These are phyloP conservation scores for Acanthamoeba healyi DNA, from an alignment of 208 protist genomes.

Conservation along the genomic window DNA sequence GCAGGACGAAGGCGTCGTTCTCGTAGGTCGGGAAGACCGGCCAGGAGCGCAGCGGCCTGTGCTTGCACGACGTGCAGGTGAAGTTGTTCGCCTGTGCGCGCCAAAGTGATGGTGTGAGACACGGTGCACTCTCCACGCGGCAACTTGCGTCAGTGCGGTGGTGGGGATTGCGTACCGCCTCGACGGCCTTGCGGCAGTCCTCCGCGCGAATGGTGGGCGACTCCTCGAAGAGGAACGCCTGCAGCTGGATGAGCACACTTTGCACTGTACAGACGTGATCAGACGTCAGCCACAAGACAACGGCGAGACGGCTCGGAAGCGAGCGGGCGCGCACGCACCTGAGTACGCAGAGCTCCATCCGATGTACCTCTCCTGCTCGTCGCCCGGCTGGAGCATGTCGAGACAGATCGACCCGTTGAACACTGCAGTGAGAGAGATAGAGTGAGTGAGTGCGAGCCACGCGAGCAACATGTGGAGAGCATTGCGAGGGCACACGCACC, in stretches of 20 bases:
- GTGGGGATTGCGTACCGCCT: slow-evolving; percentile 7
- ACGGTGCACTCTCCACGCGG: too few relatives aligned
- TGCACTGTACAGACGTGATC: too few relatives aligned
- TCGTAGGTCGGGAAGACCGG: slow-evolving; percentile 60
- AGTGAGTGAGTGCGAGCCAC: too few relatives aligned
- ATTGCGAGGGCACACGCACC: not conserved
- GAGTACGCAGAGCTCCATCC: slow-evolving; percentile 73
- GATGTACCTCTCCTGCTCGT: slow-evolving; percentile 75
- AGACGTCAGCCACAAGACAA: slow-evolving; percentile 30
- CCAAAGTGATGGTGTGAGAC: too few relatives aligned
- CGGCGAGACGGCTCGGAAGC: not conserved
- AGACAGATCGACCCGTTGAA: slow-evolving; percentile 44
- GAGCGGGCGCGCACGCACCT: not conserved
- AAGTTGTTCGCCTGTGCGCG: slow-evolving; percentile 75
- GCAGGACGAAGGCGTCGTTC: slow-evolving; percentile 38
- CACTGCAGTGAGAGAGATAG: not conserved
- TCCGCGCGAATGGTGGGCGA: slow-evolving; percentile 47
- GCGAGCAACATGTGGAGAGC: not conserved
- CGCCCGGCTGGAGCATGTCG: slow-evolving; percentile 68
- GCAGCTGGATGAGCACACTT: slow-evolving; percentile 57
- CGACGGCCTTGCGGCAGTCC: slow-evolving; percentile 69
- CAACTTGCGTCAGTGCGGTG: too few relatives aligned
- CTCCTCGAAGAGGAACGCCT: slow-evolving; percentile 74
- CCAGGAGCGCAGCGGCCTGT: slow-evolving; percentile 70
- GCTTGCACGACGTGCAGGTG: slow-evolving; percentile 49